Evolutionary conservation across 2,329 filamentous ascomycete species (phyloP).

Genomic region (Fusarium guadeloupense): DNA sequence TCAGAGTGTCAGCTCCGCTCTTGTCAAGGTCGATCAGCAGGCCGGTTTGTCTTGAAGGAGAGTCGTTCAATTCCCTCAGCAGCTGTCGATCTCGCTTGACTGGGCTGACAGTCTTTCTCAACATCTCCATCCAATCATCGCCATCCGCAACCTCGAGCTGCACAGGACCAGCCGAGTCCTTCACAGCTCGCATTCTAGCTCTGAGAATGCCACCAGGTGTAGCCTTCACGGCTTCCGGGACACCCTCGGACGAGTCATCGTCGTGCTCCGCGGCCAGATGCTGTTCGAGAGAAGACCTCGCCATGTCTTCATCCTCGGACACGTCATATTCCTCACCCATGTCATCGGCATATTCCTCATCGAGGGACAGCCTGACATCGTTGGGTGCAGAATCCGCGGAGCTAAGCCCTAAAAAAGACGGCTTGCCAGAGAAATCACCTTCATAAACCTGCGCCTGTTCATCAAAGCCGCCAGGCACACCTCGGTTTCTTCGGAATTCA

Average conservation of each 20-base stretch:
- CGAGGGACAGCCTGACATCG: constrained; percentile 66
- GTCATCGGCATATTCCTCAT: constrained; percentile 64
- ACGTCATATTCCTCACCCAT: constrained; percentile 81
- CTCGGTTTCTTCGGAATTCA: constrained; percentile 60
- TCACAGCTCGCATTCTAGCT: constrained; percentile 70
- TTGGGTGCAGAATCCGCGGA: constrained; percentile 82
- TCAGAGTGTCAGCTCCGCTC: constrained; percentile 61
- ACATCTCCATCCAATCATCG: constrained; percentile 92
- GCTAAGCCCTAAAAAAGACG: constrained; percentile 94
- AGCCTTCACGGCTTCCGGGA: constrained; percentile 54
- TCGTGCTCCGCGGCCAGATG: constrained; percentile 80
- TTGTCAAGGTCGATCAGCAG: constrained; percentile 43
- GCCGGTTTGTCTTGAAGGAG: constrained; percentile 50
- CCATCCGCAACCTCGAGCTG: constrained; percentile 71
- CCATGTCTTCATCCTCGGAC: constrained; percentile 76
- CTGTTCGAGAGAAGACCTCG: constrained; percentile 78
- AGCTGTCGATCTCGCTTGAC: constrained; percentile 89
- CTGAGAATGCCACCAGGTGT: constrained; percentile 70
- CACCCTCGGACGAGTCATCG: constrained; percentile 64
- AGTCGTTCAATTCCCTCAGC: constrained; percentile 67
- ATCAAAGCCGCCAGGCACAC: constrained; percentile 84
- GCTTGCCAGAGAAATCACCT: constrained; percentile 63
- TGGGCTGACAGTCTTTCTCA: constrained; percentile 93
- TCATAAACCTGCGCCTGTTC: constrained; percentile 64
- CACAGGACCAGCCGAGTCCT: constrained; percentile 66